phyloP scores from a whole-genome alignment of 2,329 filamentous ascomycete genomes.

The Colletotrichum navitas region DNA sequence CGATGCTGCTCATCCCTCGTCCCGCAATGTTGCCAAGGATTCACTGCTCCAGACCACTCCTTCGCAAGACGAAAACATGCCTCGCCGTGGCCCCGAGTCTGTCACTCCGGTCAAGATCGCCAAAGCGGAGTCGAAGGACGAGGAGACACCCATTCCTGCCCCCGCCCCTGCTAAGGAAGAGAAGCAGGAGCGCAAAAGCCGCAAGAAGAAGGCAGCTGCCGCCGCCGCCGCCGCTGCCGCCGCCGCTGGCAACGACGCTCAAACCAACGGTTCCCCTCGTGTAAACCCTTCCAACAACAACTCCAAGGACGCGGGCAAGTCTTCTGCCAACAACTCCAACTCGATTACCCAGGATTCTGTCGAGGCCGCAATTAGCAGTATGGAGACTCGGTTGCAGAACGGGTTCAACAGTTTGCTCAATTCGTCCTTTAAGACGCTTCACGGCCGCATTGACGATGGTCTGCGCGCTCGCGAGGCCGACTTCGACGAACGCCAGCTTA shows the following conservation, averaged over 20 bases:
- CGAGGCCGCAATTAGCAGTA: constrained; percentile 65
- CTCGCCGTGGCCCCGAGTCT: constrained; percentile 51
- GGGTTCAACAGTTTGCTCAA: constrained; percentile 66
- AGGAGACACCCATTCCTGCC: constrained; percentile 57
- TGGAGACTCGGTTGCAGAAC: constrained; percentile 64
- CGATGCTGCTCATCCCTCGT: constrained; percentile 48
- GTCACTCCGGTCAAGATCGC: constrained; percentile 53
- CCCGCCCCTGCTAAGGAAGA: constrained; percentile 56
- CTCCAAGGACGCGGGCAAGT: constrained; percentile 52
- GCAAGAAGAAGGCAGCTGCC: constrained; percentile 76
- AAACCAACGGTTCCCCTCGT: constrained; percentile 57
- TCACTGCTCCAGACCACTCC: constrained; percentile 46
- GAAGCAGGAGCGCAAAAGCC: constrained; percentile 71
- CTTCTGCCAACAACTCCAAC: constrained; percentile 47
- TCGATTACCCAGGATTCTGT: constrained; percentile 60
- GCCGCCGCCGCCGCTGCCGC: constrained; percentile 57
- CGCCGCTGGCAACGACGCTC: constrained; percentile 59
- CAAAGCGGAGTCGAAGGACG: constrained; percentile 63
- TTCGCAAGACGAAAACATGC: constrained; percentile 48
- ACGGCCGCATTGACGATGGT: constrained; percentile 76
- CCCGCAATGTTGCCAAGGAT: constrained; percentile 53
- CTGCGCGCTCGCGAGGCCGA: constrained; percentile 63
- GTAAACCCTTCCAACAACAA: constrained; percentile 47
- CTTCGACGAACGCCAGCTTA: constrained; percentile 66
- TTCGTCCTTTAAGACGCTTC: constrained; percentile 71